Conservation (phyloP, 768 basidiomycete species). For the Mycena galericulata region DNA sequence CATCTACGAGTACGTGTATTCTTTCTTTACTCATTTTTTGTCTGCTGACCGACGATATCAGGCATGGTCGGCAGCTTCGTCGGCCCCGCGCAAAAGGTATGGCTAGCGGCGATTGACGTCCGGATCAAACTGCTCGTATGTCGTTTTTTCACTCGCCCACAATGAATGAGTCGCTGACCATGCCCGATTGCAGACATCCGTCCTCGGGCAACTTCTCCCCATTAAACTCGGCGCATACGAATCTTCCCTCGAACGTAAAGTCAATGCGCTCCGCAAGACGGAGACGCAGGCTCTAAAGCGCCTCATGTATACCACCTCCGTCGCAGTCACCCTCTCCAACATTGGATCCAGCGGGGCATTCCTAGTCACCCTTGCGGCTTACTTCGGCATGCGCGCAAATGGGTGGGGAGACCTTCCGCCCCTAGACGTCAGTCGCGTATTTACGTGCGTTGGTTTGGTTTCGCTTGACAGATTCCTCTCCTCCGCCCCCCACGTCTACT, state of each 20-base stretch:
- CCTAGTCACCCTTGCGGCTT: slow-evolving; percentile 21
- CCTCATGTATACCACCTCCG: slow-evolving; percentile 4
- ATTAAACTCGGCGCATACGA: slow-evolving; percentile 31
- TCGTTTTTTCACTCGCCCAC: not conserved
- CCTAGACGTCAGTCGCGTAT: slow-evolving; percentile 15
- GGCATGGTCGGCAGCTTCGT: slow-evolving; percentile 20
- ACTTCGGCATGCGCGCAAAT: slow-evolving; percentile 10
- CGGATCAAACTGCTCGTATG: slow-evolving; percentile 29
- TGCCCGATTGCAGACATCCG: slow-evolving; percentile 21
- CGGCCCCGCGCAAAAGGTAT: no score
- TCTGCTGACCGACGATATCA: not conserved
- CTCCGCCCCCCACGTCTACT: no score
- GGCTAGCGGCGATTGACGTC: slow-evolving; percentile 22
- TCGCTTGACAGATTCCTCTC: no score
- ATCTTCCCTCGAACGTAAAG: slow-evolving; percentile 3
- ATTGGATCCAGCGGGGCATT: slow-evolving; percentile 18
- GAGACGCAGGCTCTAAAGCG: slow-evolving; percentile 4
- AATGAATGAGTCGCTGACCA: not conserved
- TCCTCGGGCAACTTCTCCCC: slow-evolving; percentile 26
- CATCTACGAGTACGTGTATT: slow-evolving; percentile 8
- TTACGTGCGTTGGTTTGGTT: no score
- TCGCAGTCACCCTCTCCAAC: slow-evolving; percentile 3
- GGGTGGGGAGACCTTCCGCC: slow-evolving; percentile 7
- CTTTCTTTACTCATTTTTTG: not conserved
- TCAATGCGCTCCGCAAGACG: slow-evolving; percentile 8